Conservation (phyloP, 495 filamentous ascomycete species). For the Hypoxylon crocopeplum region DNA sequence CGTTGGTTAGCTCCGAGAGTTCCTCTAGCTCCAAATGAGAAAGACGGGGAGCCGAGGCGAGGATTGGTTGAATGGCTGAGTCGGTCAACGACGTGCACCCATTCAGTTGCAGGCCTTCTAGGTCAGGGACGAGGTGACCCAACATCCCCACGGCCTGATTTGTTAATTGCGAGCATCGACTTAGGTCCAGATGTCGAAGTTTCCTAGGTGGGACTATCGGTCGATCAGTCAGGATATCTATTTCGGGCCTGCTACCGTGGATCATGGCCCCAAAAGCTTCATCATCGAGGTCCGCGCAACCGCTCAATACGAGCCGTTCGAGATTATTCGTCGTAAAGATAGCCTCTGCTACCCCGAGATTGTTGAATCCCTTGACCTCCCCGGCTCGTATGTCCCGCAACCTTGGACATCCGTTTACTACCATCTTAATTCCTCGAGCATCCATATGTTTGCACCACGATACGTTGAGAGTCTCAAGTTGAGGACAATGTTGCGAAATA, state of each 20-base stretch:
- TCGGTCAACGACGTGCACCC: slow-evolving; percentile 77
- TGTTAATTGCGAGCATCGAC: slow-evolving; percentile 75
- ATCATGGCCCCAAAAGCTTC: slow-evolving; percentile 73
- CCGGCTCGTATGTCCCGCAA: slow-evolving; percentile 83
- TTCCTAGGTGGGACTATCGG: slow-evolving; percentile 78
- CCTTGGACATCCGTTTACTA: slow-evolving; percentile 74
- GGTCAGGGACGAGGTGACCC: slow-evolving; percentile 74
- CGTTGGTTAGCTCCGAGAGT: slow-evolving; percentile 76
- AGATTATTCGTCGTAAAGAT: slow-evolving; percentile 82
- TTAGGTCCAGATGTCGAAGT: slow-evolving; percentile 84
- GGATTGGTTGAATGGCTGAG: slow-evolving; percentile 70
- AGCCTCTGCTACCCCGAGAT: slow-evolving; percentile 68
- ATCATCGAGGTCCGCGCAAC: slow-evolving; percentile 79
- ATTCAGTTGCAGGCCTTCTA: slow-evolving; percentile 82
- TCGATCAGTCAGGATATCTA: slow-evolving; percentile 78
- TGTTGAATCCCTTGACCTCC: slow-evolving; percentile 81
- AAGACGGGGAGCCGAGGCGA: slow-evolving; percentile 75
- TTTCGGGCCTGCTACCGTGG: slow-evolving; percentile 72
- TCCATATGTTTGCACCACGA: slow-evolving; percentile 90
- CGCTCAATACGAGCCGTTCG: slow-evolving; percentile 77
- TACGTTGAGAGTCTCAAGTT: slow-evolving; percentile 81
- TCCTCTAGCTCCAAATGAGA: slow-evolving; percentile 93
- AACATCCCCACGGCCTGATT: slow-evolving; percentile 71
- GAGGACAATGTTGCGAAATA: slow-evolving; percentile 81
- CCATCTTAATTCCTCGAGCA: slow-evolving; percentile 75